Conservation (phyloP, 2,329 filamentous ascomycete species). For the Aurifilum marmelostoma region DNA sequence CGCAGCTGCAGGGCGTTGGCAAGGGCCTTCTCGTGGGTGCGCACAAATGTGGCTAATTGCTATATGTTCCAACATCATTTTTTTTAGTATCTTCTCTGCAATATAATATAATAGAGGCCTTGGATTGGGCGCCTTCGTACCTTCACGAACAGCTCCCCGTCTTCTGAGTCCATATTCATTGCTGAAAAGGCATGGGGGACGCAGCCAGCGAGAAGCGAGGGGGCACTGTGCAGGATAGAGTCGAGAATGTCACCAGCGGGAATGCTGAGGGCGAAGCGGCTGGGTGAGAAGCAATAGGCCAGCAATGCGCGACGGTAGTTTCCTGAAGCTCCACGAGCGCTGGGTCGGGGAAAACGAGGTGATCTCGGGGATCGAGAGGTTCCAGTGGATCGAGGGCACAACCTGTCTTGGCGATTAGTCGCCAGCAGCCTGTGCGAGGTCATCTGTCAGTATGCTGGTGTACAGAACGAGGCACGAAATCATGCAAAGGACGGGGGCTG, state of each 20-base stretch:
- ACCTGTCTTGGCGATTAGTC: slow-evolving; percentile 33
- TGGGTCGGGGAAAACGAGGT: slow-evolving; percentile 24
- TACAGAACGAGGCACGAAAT: slow-evolving; percentile 26
- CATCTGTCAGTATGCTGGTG: slow-evolving; percentile 36
- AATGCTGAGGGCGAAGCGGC: slow-evolving; percentile 2
- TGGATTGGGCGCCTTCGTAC: slow-evolving; percentile 47
- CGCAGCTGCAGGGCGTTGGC: slow-evolving; percentile 92
- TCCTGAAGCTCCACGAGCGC: slow-evolving; percentile 9
- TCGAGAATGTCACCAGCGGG: slow-evolving; percentile 29
- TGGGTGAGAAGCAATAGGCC: slow-evolving; percentile 22
- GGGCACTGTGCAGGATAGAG: slow-evolving; percentile 31
- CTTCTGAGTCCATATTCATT: slow-evolving; percentile 80
- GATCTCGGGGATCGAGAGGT: slow-evolving; percentile 15
- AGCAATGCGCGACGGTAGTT: slow-evolving; percentile 23
- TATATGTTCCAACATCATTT: slow-evolving; percentile 46
- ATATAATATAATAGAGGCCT: background rate
- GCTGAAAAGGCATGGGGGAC: slow-evolving; percentile 52
- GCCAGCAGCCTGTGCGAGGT: slow-evolving; percentile 36
- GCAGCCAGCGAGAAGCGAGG: slow-evolving; percentile 15
- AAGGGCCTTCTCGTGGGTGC: slow-evolving; percentile 94
- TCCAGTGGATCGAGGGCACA: slow-evolving; percentile 13
- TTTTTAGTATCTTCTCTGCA: slow-evolving; percentile 33
- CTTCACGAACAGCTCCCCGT: slow-evolving; percentile 89
- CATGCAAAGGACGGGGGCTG: slow-evolving; percentile 20
- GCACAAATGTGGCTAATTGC: slow-evolving; percentile 95